A percentile compares a stretch with the other conserved stretches of the same genome.
Evolutionary conservation across 2,329 filamentous ascomycete genomes (phyloP).

Genomic region (Alternaria burnsii): DNA sequence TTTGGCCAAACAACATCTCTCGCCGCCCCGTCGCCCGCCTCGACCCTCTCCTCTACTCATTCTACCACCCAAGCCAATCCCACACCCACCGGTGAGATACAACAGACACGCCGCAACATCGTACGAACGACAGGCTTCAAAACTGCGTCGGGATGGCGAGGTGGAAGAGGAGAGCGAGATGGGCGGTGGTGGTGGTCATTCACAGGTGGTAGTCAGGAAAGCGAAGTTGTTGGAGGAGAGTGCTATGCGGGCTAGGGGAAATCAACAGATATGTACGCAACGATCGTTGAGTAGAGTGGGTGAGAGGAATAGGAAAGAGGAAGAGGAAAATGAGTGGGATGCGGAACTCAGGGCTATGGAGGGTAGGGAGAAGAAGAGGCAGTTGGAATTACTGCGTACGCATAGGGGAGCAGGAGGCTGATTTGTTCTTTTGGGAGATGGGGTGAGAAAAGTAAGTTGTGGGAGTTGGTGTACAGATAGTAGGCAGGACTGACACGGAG

Average conservation of each 20-base stretch:
- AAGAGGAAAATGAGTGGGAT: constrained; percentile 17
- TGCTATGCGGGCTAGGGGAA: background rate
- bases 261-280: no score
- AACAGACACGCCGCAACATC: background rate
- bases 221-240: background rate
- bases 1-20: background rate
- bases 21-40: background rate
- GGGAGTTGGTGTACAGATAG: no score
- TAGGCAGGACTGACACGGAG: no score
- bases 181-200: background rate
- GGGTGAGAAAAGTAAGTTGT: rapidly evolving
- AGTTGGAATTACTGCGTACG: background rate
- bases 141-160: background rate
- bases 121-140: background rate
- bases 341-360: constrained; percentile 22
- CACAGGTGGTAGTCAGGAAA: background rate
- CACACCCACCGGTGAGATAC: background rate
- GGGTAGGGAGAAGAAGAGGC: constrained; percentile 12
- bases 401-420: no score
- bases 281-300: background rate
- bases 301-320: background rate
- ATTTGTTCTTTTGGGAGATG: no score
- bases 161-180: background rate
- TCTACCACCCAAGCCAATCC: background rate
- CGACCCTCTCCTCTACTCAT: background rate